Evolutionary conservation across 2,329 filamentous ascomycete genomes (phyloP).

Genomic region (Fusarium graminum): DNA sequence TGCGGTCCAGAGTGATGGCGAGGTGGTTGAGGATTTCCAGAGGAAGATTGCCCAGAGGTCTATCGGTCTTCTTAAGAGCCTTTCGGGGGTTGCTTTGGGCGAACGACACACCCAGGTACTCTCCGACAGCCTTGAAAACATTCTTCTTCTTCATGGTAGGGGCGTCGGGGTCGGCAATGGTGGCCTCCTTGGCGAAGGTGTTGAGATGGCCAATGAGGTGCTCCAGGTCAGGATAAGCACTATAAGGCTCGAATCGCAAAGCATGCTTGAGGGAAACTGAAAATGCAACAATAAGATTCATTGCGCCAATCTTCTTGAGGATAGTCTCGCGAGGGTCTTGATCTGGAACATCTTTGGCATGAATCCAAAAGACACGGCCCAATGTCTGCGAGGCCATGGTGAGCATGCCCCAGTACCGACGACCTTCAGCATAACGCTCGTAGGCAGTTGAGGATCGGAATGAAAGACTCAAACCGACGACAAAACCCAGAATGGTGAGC

Average conservation of each 20-base stretch:
- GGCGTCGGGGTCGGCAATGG: slow-evolving; percentile 55
- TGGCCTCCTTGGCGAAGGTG: slow-evolving; percentile 75
- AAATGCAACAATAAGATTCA: slow-evolving; percentile 84
- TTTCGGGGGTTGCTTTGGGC: slow-evolving; percentile 84
- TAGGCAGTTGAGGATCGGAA: slow-evolving; percentile 84
- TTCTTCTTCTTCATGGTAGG: slow-evolving; percentile 59
- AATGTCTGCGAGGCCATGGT: slow-evolving; percentile 74
- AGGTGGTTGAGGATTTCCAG: slow-evolving; percentile 84
- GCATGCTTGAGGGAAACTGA: slow-evolving; percentile 84
- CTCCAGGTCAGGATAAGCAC: slow-evolving; percentile 79
- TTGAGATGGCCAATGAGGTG: slow-evolving; percentile 78
- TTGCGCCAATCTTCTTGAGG: slow-evolving; percentile 77
- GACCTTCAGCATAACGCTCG: slow-evolving; percentile 76
- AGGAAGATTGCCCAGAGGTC: slow-evolving; percentile 84
- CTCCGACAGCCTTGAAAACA: slow-evolving; percentile 74
- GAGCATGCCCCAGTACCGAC: slow-evolving; percentile 72
- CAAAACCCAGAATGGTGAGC: slow-evolving; percentile 83
- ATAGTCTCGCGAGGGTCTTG: slow-evolving; percentile 72
- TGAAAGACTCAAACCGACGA: slow-evolving; percentile 82
- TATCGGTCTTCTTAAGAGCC: slow-evolving; percentile 77
- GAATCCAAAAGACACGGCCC: slow-evolving; percentile 86
- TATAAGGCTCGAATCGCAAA: slow-evolving; percentile 85
- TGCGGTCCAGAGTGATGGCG: slow-evolving; percentile 72
- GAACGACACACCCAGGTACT: slow-evolving; percentile 82
- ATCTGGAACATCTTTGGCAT: slow-evolving; percentile 70